Conservation (phyloP, 1,284 basidiomycete species). For the Sporisorium scitamineum region DNA sequence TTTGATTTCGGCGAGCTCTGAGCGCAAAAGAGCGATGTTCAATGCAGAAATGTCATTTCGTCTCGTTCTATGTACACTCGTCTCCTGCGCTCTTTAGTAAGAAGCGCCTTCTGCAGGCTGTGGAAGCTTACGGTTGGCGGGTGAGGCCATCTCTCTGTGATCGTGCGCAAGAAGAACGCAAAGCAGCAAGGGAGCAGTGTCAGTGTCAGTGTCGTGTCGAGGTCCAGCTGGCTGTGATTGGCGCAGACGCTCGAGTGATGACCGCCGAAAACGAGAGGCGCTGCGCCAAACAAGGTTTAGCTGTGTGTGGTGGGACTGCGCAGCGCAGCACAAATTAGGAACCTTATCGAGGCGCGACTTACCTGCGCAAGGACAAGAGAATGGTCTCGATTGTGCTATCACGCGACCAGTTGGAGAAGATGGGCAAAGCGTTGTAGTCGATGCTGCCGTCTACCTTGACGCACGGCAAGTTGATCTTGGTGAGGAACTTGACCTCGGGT, state of each 20-base stretch:
- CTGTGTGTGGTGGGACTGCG: constrained; percentile 7
- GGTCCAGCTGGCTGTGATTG: background rate
- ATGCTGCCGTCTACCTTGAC: constrained; percentile 80
- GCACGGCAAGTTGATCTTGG: constrained; percentile 94
- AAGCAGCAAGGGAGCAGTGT: constrained; percentile 4
- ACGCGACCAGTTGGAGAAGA: constrained; percentile 64
- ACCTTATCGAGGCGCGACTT: constrained; percentile 22
- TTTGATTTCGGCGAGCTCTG: background rate
- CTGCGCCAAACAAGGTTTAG: constrained; percentile 20
- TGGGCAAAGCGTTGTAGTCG: constrained; percentile 55
- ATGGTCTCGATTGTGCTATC: constrained; percentile 67
- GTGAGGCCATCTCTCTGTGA: constrained; percentile 91
- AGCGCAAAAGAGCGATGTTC: background rate
- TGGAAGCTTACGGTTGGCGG: constrained; percentile 89
- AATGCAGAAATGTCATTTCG: constrained; percentile 10
- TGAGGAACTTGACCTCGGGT: constrained; percentile 85
- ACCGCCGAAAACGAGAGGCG: background rate
- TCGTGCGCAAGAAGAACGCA: background rate
- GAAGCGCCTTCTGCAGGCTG: constrained; percentile 87
- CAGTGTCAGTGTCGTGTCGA: background rate
- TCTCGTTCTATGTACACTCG: constrained; percentile 32
- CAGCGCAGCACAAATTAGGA: constrained; percentile 14
- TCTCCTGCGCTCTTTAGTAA: constrained; percentile 40
- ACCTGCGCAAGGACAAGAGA: constrained; percentile 66
- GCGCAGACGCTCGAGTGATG: background rate